A percentile compares a stretch with the other conserved stretches of the same genome.
Evolutionary conservation across 495 filamentous ascomycete genomes (phyloP).

Genomic region (Jackrogersella multiformis): DNA sequence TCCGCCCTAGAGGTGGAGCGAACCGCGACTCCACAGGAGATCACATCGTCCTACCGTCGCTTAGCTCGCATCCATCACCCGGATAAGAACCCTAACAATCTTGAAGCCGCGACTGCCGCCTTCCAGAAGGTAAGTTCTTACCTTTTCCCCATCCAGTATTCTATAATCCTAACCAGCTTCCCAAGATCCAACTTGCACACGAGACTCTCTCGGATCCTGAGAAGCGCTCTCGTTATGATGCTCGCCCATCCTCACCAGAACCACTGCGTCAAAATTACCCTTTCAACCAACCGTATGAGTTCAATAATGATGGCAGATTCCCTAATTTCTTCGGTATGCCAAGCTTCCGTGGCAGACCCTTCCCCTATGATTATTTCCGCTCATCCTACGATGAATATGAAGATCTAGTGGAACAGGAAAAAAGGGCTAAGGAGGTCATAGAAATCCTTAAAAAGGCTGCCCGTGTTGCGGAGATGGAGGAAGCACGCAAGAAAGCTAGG

Average conservation of each 20-base stretch:
- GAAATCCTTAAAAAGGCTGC: background rate
- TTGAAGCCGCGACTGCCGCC: conserved; percentile 35
- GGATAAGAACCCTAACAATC: conserved; percentile 89
- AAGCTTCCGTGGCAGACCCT: too few relatives aligned
- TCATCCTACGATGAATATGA: too few relatives aligned
- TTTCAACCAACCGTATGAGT: background rate
- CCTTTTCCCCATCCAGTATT: background rate
- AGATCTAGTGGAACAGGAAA: too few relatives aligned
- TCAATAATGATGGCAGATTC: background rate
- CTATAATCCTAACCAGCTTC: background rate
- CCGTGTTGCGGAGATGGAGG: background rate
- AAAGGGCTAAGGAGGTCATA: background rate
- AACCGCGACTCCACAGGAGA: conserved; percentile 79
- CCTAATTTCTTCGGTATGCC: too few relatives aligned
- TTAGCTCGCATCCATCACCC: conserved; percentile 90
- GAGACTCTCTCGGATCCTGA: conserved; percentile 27
- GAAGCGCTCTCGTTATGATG: conserved; percentile 31
- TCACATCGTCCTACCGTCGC: conserved; percentile 95
- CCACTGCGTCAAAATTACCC: background rate
- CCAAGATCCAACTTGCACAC: conserved; percentile 37
- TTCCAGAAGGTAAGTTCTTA: conserved; percentile 46
- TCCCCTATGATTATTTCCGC: too few relatives aligned
- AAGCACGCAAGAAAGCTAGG: background rate
- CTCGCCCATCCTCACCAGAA: background rate
- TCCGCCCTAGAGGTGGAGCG: conserved; percentile 91